A percentile compares a stretch with the other conserved stretches of the same genome.
phyloP scores from a whole-genome alignment of 2,329 filamentous ascomycete species.

The Sporothrix luriei region DNA sequence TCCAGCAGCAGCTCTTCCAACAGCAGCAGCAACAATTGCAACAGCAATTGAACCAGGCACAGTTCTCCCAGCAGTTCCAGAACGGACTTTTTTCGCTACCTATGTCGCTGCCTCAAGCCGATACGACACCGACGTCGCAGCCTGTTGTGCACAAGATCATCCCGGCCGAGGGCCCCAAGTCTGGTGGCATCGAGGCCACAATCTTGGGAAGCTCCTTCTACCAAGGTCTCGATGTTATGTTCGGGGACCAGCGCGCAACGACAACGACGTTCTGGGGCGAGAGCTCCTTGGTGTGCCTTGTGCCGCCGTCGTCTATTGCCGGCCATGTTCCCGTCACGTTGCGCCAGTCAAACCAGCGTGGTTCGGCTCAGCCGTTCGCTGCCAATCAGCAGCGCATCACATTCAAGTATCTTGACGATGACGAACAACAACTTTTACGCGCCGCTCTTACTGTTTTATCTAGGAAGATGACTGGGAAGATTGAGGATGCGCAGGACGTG shows the following conservation, averaged over 20 bases:
- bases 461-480: conserved; percentile 64
- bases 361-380: conserved; percentile 42
- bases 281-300: conserved; percentile 74
- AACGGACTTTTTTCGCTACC: conserved; percentile 56
- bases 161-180: conserved; percentile 77
- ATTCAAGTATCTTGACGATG: conserved; percentile 76
- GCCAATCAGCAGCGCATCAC: conserved; percentile 49
- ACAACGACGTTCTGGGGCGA: conserved; percentile 81
- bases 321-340: conserved; percentile 73
- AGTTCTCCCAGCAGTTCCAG: conserved; percentile 53
- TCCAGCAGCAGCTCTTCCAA: conserved; percentile 45
- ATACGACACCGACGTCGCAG: conserved; percentile 42
- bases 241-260: conserved; percentile 66
- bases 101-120: conserved; percentile 45
- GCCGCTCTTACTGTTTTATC: conserved; percentile 64
- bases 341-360: conserved; percentile 51
- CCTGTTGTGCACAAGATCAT: conserved; percentile 80
- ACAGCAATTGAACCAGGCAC: conserved; percentile 40
- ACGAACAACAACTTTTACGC: conserved; percentile 68
- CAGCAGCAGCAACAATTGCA: conserved; percentile 44
- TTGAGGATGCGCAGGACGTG: conserved; percentile 63
- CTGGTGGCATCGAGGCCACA: conserved; percentile 84
- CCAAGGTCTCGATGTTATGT: conserved; percentile 77
- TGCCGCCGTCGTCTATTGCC: conserved; percentile 69
- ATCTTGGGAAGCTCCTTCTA: conserved; percentile 80